Conservation (phyloP, 2,329 filamentous ascomycete genomes). For the Cryphonectria naterciae region DNA sequence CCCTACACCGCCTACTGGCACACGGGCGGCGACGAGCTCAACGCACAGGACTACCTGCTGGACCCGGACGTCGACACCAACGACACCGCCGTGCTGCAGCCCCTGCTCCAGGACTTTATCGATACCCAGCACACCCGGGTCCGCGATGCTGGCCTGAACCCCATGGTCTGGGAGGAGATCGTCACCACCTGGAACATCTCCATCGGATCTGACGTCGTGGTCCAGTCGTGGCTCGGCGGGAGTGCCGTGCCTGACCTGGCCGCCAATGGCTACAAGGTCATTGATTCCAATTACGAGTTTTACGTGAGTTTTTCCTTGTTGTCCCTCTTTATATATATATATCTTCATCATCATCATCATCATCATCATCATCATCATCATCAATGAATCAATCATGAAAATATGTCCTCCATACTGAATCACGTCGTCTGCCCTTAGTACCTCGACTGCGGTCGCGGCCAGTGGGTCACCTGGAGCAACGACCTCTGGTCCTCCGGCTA, state of each 20-base stretch:
- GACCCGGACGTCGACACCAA: conserved; percentile 75
- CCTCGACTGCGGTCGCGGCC: conserved; percentile 80
- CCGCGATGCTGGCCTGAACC: conserved; percentile 65
- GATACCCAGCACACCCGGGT: conserved; percentile 71
- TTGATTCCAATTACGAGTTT: conserved; percentile 76
- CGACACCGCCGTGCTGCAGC: conserved; percentile 65
- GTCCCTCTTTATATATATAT: not conserved
- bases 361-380: too few relatives aligned
- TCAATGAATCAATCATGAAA: not conserved
- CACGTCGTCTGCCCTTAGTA: conserved; percentile 53
- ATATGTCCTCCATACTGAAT: not conserved
- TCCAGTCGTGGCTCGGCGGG: conserved; percentile 78
- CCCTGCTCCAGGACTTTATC: conserved; percentile 78
- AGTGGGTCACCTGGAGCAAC: conserved; percentile 74
- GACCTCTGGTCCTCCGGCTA: conserved; percentile 50
- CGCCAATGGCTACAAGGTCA: conserved; percentile 67
- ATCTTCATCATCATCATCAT: not conserved
- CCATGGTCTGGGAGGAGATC: conserved; percentile 90
- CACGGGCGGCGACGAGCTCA: conserved; percentile 86
- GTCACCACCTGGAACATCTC: conserved; percentile 77
- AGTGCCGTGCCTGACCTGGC: conserved; percentile 64
- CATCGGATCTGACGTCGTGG: conserved; percentile 69
- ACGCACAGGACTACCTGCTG: conserved; percentile 72
- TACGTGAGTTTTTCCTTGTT: conserved; percentile 59
- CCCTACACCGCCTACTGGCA: conserved; percentile 79